These are phyloP conservation scores for Gonium pectorale DNA, from an alignment of 139 green algal genomes.

Conservation along the genomic window DNA sequence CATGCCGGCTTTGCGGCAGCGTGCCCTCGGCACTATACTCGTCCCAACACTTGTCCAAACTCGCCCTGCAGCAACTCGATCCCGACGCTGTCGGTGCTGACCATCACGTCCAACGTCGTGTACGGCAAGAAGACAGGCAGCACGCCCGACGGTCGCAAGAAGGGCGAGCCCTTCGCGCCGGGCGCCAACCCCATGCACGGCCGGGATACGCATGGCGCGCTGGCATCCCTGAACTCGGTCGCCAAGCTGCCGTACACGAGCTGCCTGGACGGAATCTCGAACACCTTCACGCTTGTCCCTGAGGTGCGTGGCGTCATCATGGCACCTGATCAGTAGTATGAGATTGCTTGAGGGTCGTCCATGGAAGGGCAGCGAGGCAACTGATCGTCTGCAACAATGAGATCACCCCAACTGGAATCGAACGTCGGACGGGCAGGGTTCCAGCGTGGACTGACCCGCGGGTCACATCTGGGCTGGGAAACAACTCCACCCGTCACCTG, in stretches of 20 bases:
- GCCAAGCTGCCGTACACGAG: constrained; percentile 67
- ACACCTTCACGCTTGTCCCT: constrained; percentile 82
- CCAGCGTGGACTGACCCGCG: too few species aligned
- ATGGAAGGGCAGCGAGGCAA: background rate
- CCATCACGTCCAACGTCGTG: constrained; percentile 85
- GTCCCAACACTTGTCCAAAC: too few species aligned
- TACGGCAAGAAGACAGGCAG: constrained; percentile 73
- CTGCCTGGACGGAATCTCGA: constrained; percentile 80
- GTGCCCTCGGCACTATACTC: too few species aligned
- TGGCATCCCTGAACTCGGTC: constrained; percentile 75
- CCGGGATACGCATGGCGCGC: constrained; percentile 73
- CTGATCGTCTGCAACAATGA: background rate
- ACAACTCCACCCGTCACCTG: too few species aligned
- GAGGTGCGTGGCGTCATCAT: constrained; percentile 31
- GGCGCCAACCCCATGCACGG: constrained; percentile 79
- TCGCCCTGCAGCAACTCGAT: constrained; percentile 50
- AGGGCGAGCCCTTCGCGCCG: constrained; percentile 75
- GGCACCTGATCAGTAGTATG: background rate
- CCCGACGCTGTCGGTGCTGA: constrained; percentile 81
- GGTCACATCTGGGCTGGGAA: too few species aligned
- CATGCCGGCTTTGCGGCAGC: too few species aligned
- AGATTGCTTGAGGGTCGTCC: background rate
- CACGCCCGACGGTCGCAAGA: constrained; percentile 81
- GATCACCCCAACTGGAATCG: background rate
- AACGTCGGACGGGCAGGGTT: background rate